Evolutionary conservation across 495 filamentous ascomycete genomes (phyloP), one percentile per base, ranked within the genome.

Genomic region (Rusavskia elegans): DNA sequence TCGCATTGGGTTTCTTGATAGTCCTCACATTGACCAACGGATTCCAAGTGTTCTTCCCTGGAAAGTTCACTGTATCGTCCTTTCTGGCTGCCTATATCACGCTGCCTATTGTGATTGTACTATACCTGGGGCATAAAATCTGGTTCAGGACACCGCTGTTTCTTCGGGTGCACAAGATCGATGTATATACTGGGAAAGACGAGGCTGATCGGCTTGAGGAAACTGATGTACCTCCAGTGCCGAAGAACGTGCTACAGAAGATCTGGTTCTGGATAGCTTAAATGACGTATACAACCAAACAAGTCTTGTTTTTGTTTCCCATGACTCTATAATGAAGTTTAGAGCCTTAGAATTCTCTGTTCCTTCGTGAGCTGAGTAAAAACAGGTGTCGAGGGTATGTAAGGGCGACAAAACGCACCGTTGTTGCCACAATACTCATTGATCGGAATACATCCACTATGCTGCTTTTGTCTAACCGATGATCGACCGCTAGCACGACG

Each of bases 41-140:
- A 6, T 83, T 82, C 59, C 71, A 72, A 25, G 75, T 78, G 19
- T 83, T 83, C 57, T 80, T 78, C 60, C 74, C 77, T 0, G 66
- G 68, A 1, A 60, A 75, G 9, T 83, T 71, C 70, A 19, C 66
- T 20, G 69, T 65, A 9, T 64, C 59, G 46, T 68, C 58, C 39
- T 84, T 84, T 60, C 64, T 84, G 46, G 78, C 79, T 7, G 69
- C 79, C 0, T 84, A 84, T 50, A 74, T 83, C 51, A 78, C 78
- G 7, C 75, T 82, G 49, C 78, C 76, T 0, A 72, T 75, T 17
- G 81, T 81, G 53, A 45, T 78, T 48, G 52, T 69, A 23, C 64
- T 83, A 39, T 83, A 79, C 57, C 60, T 71, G n/a, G 71, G 66
- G 0, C 77, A 81, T 57, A 83, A 82, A 66, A 48, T 76, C 14